Evolutionary conservation across 805 yeast genomes (phyloP).

Genomic region (Starmerella bacillaris): DNA sequence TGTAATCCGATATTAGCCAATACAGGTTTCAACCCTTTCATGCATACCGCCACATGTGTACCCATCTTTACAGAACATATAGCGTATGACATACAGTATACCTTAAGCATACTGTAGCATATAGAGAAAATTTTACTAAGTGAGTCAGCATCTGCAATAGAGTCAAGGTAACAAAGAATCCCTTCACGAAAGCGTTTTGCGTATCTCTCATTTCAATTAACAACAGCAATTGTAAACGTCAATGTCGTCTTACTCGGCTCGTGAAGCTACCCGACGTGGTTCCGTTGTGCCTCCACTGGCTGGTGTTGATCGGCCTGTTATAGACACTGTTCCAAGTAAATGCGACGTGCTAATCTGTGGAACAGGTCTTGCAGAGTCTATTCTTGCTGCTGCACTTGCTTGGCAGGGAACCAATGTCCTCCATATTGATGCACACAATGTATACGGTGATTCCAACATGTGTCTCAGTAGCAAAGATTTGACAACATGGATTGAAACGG

Average conservation of each 20-base stretch:
- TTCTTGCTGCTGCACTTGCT: conserved; percentile 80
- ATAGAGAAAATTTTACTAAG: too few relatives aligned
- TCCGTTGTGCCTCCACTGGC: conserved; percentile 26
- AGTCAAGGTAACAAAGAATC: too few relatives aligned
- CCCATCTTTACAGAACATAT: too few relatives aligned
- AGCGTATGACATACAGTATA: too few relatives aligned
- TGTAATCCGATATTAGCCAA: too few relatives aligned
- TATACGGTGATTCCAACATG: conserved; percentile 80
- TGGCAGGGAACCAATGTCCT: conserved; percentile 97
- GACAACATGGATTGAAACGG: conserved; percentile 61
- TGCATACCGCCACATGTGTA: too few relatives aligned
- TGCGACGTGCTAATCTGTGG: conserved; percentile 86
- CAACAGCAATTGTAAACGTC: too few relatives aligned
- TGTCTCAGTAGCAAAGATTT: conserved; percentile 75
- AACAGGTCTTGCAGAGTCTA: conserved; percentile 76
- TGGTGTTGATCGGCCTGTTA: conserved; percentile 23
- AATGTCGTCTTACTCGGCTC: conserved; percentile 27
- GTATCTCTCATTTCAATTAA: too few relatives aligned
- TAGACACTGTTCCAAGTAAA: conserved; percentile 31
- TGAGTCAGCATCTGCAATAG: too few relatives aligned
- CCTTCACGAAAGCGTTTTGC: too few relatives aligned
- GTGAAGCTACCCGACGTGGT: conserved; percentile 24
- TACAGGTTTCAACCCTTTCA: too few relatives aligned
- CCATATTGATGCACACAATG: conserved; percentile 68
- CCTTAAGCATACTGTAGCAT: too few relatives aligned